Evolutionary conservation across 164 flowering plant genomes (phyloP), one percentile per base, ranked within the genome.

Genomic region (Magnolia officinalis): DNA sequence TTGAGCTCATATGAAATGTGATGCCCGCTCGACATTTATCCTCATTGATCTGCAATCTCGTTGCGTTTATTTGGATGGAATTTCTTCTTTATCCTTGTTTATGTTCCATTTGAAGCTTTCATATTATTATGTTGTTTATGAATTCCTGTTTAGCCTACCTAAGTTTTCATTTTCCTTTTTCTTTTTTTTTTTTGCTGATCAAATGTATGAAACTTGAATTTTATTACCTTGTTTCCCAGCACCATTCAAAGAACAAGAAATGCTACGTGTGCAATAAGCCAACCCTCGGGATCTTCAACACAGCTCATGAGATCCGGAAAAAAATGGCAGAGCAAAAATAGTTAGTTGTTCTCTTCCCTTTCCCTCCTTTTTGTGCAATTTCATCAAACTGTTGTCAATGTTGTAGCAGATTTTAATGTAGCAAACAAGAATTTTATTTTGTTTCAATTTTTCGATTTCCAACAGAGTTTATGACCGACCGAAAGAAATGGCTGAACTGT

Each of bases 191-290:
- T 24, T 24, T 24, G 59, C 20, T 31, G 4, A 13, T 26, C 50
- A 6, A 31, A 61, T 29, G 24, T 74, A 2, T 70, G 16, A 52
- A 55, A 73, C 73, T 69, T 21, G 71, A 31, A 64, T 76, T 2
- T 66, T 10, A 71, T 77, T 61, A 55, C 81, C 51, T 76, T 11
- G 45, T 77, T 5, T 49, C 31, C 29, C 94, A 93, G 98, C 99
- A 96, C 83, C 98, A 96, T 79, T 73, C 92, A 10, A 92, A 84
- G 83, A 94, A 91, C 85, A 92, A 96, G 85, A 96, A 91, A 83
- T 94, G 98, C 82, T 94, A 86, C 71, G 94, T 91, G 4, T 96
- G 99, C 91, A 89, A 94, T 84, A 63, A 84, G 80, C 94, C 98
- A 6, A 96, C 98, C 4, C 86, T 86, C 78, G 98, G 99, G 23